phyloP scores from a whole-genome alignment of 2,329 filamentous ascomycete species.

The Diaporthe sp. region DNA sequence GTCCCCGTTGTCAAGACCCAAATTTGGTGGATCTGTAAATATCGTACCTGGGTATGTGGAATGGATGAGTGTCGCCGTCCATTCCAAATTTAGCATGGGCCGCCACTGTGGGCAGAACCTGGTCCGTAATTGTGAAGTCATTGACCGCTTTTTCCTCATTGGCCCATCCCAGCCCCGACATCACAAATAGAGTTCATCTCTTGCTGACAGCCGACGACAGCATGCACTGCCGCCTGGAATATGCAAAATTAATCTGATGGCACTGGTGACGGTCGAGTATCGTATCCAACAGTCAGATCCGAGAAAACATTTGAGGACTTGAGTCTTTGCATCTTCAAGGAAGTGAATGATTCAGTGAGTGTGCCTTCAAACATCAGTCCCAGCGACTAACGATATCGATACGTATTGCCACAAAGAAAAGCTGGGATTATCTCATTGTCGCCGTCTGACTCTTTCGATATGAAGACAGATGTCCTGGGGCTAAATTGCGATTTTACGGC shows the following conservation, averaged over 20 bases:
- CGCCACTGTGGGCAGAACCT: background rate
- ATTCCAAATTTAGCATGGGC: background rate
- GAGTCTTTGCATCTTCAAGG: background rate
- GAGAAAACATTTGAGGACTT: too few relatives aligned
- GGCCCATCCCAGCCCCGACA: background rate
- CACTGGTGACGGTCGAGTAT: background rate
- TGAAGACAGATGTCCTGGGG: too few relatives aligned
- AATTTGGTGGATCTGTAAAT: too few relatives aligned
- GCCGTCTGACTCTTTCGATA: too few relatives aligned
- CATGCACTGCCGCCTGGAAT: background rate
- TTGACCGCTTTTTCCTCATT: constrained; percentile 20
- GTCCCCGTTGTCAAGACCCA: background rate
- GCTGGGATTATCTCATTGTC: too few relatives aligned
- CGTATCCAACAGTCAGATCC: background rate
- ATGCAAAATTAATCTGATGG: background rate
- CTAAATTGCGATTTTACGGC: too few relatives aligned
- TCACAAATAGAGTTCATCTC: background rate
- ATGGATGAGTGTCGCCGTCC: background rate
- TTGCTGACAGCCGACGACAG: background rate
- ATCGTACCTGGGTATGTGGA: background rate
- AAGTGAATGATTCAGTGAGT: too few relatives aligned
- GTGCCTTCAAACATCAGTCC: background rate
- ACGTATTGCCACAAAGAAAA: background rate
- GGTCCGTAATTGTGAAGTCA: constrained; percentile 21
- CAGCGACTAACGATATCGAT: background rate